Evolutionary conservation across 139 green algal species (phyloP).

Genomic region (Chlorella sp.): DNA sequence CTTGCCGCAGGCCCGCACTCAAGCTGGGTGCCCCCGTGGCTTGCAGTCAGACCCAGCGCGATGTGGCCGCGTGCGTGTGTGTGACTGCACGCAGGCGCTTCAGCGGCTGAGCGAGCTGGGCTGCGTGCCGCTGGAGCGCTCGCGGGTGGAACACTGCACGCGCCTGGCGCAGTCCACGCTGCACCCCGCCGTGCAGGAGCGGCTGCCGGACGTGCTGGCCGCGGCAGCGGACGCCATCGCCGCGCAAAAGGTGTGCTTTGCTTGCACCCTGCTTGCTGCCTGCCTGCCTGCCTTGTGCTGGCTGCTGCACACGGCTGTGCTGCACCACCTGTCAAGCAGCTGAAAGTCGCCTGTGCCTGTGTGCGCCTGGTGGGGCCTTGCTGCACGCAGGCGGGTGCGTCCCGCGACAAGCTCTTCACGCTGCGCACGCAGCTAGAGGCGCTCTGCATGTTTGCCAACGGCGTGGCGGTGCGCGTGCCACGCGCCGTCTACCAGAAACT

Average conservation of each 20-base stretch:
- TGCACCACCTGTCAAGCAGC: not conserved
- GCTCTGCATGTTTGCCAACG: conserved; percentile 15
- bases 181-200: conserved; percentile 30
- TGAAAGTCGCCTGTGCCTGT: not conserved
- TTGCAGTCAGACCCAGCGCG: not conserved
- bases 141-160: conserved; percentile 25
- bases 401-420: conserved; percentile 19
- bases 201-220: conserved; percentile 29
- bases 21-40: not conserved
- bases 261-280: not conserved
- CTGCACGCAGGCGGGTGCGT: conserved; percentile 1
- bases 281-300: not conserved
- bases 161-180: conserved; percentile 14
- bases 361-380: not conserved
- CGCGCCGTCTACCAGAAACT: conserved; percentile 33
- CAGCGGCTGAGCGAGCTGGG: conserved; percentile 29
- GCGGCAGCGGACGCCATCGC: conserved; percentile 19
- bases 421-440: conserved; percentile 20
- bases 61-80: not conserved
- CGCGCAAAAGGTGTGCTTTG: conserved; percentile 8
- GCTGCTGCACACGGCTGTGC: not conserved
- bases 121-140: conserved; percentile 32
- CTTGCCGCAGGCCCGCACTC: not conserved
- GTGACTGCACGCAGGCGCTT: conserved; percentile 31
- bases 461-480: not conserved